A percentile compares a stretch with the other conserved stretches of the same genome.
phyloP scores from a whole-genome alignment of 108 stramenopile genomes.

The Aurantiochytrium sp. region DNA sequence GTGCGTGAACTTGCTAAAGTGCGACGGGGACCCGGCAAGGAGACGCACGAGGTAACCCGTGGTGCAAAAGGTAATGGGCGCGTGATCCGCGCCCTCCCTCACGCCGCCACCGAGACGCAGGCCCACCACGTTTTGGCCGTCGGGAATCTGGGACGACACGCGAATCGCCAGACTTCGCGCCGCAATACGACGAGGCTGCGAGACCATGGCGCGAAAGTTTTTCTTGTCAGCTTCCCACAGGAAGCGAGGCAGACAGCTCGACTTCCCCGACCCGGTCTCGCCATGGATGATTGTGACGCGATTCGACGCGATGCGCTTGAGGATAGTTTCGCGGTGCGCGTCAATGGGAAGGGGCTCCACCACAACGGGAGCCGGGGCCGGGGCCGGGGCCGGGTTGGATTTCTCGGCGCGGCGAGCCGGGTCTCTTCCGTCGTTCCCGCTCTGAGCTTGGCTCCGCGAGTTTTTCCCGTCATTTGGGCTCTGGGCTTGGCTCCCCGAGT shows the following conservation, averaged over 20 bases:
- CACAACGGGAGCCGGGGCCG: background rate
- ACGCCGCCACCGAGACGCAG: constrained; percentile 1
- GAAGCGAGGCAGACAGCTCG: background rate
- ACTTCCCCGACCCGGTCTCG: background rate
- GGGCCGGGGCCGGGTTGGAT: no score
- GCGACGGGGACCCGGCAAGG: background rate
- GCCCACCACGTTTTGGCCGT: background rate
- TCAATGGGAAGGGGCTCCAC: background rate
- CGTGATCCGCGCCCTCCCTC: background rate
- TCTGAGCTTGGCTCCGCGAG: no score
- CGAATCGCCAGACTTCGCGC: background rate
- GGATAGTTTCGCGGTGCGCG: background rate
- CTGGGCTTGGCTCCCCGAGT: no score
- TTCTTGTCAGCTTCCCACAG: background rate
- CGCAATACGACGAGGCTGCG: background rate
- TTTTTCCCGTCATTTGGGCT: no score
- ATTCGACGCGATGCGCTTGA: background rate
- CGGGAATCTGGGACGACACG: background rate
- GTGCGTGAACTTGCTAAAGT: constrained; percentile 53
- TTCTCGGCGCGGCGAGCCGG: no score
- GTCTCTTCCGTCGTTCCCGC: no score
- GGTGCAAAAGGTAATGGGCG: background rate
- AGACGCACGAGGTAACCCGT: constrained; percentile 4
- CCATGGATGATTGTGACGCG: background rate
- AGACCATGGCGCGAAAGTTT: background rate